Percentiles rank a stretch among this genome's conserved stretches.
Evolutionary conservation across 306 rosid genomes (phyloP).

Genomic region (Quercus cerris): DNA sequence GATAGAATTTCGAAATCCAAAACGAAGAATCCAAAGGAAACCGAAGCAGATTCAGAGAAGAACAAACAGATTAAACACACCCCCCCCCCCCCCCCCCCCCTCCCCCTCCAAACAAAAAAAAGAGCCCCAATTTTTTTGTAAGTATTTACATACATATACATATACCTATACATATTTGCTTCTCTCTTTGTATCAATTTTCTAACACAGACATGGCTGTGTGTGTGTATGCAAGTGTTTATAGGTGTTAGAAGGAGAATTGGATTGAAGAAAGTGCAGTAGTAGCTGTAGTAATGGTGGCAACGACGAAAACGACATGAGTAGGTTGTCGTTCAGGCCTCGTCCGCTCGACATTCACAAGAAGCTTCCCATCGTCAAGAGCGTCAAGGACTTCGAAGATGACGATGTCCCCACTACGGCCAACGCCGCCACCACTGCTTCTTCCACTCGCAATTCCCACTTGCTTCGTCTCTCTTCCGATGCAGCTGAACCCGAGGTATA

Average conservation of each 20-base stretch:
- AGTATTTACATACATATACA: no score
- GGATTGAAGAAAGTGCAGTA: background rate
- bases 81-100: no score
- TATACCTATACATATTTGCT: no score
- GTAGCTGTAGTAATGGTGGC: background rate
- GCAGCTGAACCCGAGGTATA: conserved; percentile 14
- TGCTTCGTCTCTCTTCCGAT: conserved; percentile 31
- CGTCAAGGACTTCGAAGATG: conserved; percentile 60
- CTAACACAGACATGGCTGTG: background rate
- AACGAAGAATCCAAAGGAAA: no score
- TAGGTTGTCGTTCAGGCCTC: conserved; percentile 58
- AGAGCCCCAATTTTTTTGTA: no score
- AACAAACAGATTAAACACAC: no score
- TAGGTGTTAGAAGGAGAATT: background rate
- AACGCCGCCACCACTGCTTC: conserved; percentile 19
- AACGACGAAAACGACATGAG: conserved; percentile 30
- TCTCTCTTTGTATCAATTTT: no score
- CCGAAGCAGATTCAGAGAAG: no score
- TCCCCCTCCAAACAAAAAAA: no score
- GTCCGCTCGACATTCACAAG: conserved; percentile 63
- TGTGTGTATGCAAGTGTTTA: background rate
- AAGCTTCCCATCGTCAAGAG: conserved; percentile 53
- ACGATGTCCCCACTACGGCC: conserved; percentile 35
- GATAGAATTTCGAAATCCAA: no score
- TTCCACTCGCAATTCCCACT: conserved; percentile 47